Base-by-base conservation (phyloP, 768 basidiomycete species). In the Artomyces pyxidatus region DNA sequence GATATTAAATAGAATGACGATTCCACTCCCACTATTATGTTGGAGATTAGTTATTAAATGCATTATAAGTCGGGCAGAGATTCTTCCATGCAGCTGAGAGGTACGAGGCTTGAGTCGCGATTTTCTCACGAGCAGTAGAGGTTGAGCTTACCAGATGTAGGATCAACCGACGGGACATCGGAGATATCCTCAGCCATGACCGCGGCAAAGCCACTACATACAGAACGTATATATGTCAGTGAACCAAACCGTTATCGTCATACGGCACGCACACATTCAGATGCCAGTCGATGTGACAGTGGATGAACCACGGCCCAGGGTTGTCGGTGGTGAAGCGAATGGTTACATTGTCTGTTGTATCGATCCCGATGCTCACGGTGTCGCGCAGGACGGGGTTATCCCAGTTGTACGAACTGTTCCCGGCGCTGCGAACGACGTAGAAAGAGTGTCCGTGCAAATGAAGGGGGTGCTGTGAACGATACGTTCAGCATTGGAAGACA, bases 231-330 rank as follows among this genome's bases (percentile, higher is more conserved):
- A 29, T 38, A 23, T 3, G 17, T 6, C n/a, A n/a, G n/a, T n/a
- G n/a, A n/a, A n/a, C n/a, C n/a, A n/a, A 12, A 14, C 5, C 1
- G 12, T 2, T n/a, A 4, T 28, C 14, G 23, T 28, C 37, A n/a
- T 1, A 45, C 43, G n/a, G n/a, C n/a, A n/a, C n/a, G 30, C 8
- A 50, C 49, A 48, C 45, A 19, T 9, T 42, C 21, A 63, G 49
- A 42, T 63, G 62, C 62, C 62, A 63, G 28, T 55, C 57, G 23
- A 64, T 63, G 42, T 65, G 63, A 44, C 64, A 65, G 29, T 65
- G 64, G 44, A 65, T 46, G 47, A 59, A 57, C 61, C 57, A 61
- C 22, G 56, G 52, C 1, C 63, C 63, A 10, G 63, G 57, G 29
- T 63, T 63, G 48, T 64, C 63, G 1, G 63, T 64, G 6, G 54